Percentiles rank a stretch among this genome's conserved stretches.
Evolutionary conservation across 441 rosid species (phyloP).

Genomic region (Adansonia grandidieri): DNA sequence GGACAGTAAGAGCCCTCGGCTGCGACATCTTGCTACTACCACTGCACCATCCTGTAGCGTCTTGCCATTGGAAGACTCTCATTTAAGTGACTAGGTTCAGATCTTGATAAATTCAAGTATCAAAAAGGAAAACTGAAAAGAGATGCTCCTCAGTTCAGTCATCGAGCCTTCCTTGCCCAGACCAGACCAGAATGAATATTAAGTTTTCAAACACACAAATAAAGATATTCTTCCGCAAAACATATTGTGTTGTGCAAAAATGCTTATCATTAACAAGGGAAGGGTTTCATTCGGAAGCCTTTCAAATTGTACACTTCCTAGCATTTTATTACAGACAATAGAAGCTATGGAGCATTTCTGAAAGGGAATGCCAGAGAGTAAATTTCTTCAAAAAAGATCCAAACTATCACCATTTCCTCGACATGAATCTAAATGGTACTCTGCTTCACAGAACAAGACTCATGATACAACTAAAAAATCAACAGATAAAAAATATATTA

Average conservation of each 20-base stretch:
- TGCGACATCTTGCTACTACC: too few species aligned
- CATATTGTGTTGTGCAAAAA: neutral
- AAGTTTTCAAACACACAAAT: neutral
- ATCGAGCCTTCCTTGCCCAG: neutral
- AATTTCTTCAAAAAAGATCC: neutral
- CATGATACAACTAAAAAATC: constrained; percentile 34
- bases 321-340: too few species aligned
- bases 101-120: too few species aligned
- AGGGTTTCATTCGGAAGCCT: neutral
- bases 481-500: constrained; percentile 28
- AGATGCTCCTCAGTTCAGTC: too few species aligned
- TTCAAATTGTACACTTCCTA: neutral
- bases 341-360: too few species aligned
- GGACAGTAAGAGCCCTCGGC: too few species aligned
- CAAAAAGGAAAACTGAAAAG: neutral
- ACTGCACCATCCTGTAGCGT: too few species aligned
- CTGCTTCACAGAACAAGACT: constrained; percentile 22
- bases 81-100: too few species aligned
- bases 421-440: constrained; percentile 21
- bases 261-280: neutral
- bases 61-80: too few species aligned
- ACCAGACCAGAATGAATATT: neutral
- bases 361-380: neutral
- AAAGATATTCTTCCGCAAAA: neutral
- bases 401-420: constrained; percentile 37